phyloP scores from a whole-genome alignment of 108 stramenopile species.

The Hondaea fermentalgiana region DNA sequence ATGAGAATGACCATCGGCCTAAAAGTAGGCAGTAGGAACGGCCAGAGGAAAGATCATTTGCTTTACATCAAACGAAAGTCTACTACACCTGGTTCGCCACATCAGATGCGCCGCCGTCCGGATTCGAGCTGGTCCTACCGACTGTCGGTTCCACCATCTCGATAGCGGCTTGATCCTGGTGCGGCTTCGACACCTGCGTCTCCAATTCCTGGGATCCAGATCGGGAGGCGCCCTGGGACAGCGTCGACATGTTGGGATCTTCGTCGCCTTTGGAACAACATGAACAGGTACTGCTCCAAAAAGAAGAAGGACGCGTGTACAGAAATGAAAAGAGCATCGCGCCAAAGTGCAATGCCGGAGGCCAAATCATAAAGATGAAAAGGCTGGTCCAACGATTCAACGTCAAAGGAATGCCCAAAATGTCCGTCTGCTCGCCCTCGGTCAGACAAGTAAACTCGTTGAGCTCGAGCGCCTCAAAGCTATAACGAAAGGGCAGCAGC shows the following conservation, averaged over 20 bases:
- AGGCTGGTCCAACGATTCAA: slow-evolving; percentile 5
- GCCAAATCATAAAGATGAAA: not conserved
- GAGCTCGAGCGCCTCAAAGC: slow-evolving; percentile 10
- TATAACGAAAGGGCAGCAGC: not conserved
- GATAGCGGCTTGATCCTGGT: too few relatives aligned
- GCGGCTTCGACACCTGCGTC: too few relatives aligned
- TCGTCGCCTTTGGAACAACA: not conserved
- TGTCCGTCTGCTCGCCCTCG: not conserved
- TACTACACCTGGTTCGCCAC: too few relatives aligned
- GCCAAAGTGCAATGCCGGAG: not conserved
- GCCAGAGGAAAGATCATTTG: too few relatives aligned
- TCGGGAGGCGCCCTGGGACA: not conserved
- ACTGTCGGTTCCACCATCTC: too few relatives aligned
- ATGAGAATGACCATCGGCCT: too few relatives aligned
- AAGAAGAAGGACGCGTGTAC: not conserved
- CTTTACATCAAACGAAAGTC: too few relatives aligned
- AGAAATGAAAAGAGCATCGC: not conserved
- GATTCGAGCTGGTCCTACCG: too few relatives aligned
- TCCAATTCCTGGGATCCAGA: too few relatives aligned
- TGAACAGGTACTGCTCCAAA: not conserved
- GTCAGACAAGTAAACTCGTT: slow-evolving; percentile 1
- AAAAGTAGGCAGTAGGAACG: too few relatives aligned
- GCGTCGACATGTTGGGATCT: not conserved
- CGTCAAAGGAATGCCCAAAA: not conserved
- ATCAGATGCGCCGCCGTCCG: too few relatives aligned